Base-by-base conservation (phyloP, 1,139 yeast genomes). In the Geotrichum australiense region DNA sequence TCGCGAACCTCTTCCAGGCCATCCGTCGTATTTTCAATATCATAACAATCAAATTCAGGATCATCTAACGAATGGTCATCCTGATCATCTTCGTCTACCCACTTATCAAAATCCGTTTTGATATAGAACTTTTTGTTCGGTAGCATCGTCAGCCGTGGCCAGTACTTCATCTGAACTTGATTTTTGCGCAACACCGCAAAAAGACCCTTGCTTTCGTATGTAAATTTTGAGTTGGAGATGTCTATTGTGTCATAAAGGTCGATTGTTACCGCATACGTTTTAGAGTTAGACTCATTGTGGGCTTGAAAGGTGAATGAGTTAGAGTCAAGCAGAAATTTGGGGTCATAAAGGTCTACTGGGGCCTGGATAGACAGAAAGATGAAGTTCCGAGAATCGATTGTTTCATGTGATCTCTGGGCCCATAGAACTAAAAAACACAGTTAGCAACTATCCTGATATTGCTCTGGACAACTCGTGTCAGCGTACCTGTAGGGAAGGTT, bases 71-170 rank as follows among this genome's bases (percentile, higher is more conserved):
- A 51, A 7, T 71, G 77, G 15, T 68, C 79, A n/a, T 65, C 85
- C 65, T 85, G 95, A 64, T 86, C 95, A 57, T 87, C 96, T 68
- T 86, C 94, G 59, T 86, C 95, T 33, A 82, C 93, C 98, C 98
- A 91, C 64, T 80, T 84, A 68, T 89, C 96, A 58, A 91, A 91
- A 61, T 91, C 97, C 12, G 98, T 91, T 70, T 84, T 83, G 61
- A 91, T 76, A 63, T 75, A 84, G 53, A 75, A 80, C 3, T 18
- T 16, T 20, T 29, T 37, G 8, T 25, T 18, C 14, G 20, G 12
- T 10, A 7, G 11, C 16, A 26, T 22, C 4, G 27, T 14, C 19
- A 38, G 35, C 21, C 27, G 21, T 11, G 36, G 33, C 33, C 32
- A 27, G 21, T 31, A 38, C 8, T 25, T 15, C 10, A 15, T 11